Evolutionary conservation across 1,139 yeast species (phyloP), one percentile per base, ranked within the genome.

Genomic region (Geotrichum armillariae): DNA sequence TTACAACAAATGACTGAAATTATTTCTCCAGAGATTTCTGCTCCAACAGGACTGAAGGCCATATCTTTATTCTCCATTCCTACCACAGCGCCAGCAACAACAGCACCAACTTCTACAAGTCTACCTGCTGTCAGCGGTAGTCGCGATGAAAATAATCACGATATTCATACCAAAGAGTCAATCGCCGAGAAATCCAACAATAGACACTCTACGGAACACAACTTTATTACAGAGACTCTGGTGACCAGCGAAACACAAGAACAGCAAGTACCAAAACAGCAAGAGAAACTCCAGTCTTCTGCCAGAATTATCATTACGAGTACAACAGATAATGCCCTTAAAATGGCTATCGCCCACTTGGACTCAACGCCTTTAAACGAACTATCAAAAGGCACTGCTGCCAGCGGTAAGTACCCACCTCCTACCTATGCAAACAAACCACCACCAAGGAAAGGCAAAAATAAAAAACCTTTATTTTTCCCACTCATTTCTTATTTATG

Each of bases 381-480:
- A 31, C 16, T 14, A 31, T 31, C 12, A 31, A 31, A 5, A 31
- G 34, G 6, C 34, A 31, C 34, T n/a, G 16, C 37, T 32, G 47
- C n/a, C 36, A 38, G 41, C n/a, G 53, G 46, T 20, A 39, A 38
- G 33, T 47, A 40, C 18, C 23, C 38, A 23, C 25, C 42, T 4
- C 17, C 29, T n/a, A n/a, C 39, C n/a, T n/a, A n/a, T n/a, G n/a
- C n/a, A n/a, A n/a, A 40, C 29, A 42, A 25, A 5, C 46, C 9
- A 29, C 6, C 31, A n/a, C 31, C 35, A 3, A 22, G 8, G 22
- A n/a, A 17, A 25, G 29, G 39, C 9, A 14, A 47, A n/a, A 14
- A n/a, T 3, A 23, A 34, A 34, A 38, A 22, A 31, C 53, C 4
- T 48, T 51, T 7, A 48, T 54, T 12, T 48, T 53, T 22, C 52